A percentile compares a stretch with the other conserved stretches of the same genome.
phyloP scores from a whole-genome alignment of 2,329 filamentous ascomycete species.

The Clarireedia monteithiana region DNA sequence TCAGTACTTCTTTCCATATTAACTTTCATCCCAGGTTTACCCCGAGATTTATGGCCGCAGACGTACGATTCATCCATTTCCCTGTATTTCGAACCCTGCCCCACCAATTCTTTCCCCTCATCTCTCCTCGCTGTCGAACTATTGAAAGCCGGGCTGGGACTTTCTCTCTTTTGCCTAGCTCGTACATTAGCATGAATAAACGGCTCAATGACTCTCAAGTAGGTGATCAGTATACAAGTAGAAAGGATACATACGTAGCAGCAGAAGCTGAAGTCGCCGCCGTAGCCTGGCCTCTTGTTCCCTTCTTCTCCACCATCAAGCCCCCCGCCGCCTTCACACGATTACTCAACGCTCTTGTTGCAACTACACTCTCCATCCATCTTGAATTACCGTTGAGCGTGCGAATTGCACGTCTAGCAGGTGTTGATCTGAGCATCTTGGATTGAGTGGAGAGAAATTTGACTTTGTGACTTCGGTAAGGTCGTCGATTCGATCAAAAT shows the following conservation, averaged over 20 bases:
- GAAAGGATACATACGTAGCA: constrained; percentile 16
- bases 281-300: constrained; percentile 40
- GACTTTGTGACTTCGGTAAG: background rate
- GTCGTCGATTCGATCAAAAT: background rate
- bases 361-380: constrained; percentile 11
- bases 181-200: constrained; percentile 21
- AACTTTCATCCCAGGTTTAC: background rate
- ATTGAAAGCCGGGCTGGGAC: constrained; percentile 57
- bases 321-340: constrained; percentile 34
- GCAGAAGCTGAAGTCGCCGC: constrained; percentile 32
- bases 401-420: constrained; percentile 40
- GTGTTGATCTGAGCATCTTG: constrained; percentile 41
- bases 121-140: constrained; percentile 33
- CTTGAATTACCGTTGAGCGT: constrained; percentile 30
- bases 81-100: constrained; percentile 46
- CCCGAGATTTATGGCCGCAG: constrained; percentile 8
- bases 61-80: constrained; percentile 78
- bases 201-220: constrained; percentile 12
- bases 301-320: constrained; percentile 14
- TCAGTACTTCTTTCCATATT: background rate
- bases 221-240: background rate
- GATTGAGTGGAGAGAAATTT: too few relatives aligned
- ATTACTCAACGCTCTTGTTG: constrained; percentile 11
- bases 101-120: constrained; percentile 42
- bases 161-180: constrained; percentile 46